Percentiles rank a stretch among this genome's conserved stretches.
phyloP scores from a whole-genome alignment of 306 rosid genomes.

The Fagus crenata region DNA sequence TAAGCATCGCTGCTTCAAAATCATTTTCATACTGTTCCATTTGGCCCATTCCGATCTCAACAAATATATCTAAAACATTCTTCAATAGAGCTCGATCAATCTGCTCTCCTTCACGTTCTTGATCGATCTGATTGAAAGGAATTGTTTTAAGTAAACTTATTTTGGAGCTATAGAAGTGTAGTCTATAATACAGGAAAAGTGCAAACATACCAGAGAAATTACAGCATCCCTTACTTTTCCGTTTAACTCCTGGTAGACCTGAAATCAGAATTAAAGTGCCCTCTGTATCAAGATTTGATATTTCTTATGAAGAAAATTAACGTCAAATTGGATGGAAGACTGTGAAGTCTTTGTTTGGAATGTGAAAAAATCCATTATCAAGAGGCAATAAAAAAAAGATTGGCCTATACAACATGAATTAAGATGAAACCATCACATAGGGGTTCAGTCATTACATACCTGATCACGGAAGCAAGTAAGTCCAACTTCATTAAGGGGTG shows the following conservation, averaged over 20 bases:
- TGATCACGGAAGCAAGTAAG: conserved; percentile 60
- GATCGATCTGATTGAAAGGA: conserved; percentile 45
- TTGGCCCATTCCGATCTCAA: conserved; percentile 60
- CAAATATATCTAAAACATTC: conserved; percentile 52
- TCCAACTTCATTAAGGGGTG: conserved; percentile 61
- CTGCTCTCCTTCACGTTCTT: conserved; percentile 61
- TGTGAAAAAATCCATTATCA: neutral
- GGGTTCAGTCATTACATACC: conserved; percentile 43
- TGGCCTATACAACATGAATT: neutral
- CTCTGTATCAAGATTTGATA: neutral
- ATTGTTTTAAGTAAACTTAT: neutral
- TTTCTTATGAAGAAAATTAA: neutral
- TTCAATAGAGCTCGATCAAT: conserved; percentile 59
- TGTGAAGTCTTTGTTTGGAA: neutral
- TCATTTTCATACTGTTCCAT: conserved; percentile 53
- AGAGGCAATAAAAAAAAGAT: conserved; percentile 10
- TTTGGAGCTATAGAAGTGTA: neutral
- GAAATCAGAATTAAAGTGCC: conserved; percentile 24
- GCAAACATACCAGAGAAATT: conserved; percentile 52
- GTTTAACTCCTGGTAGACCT: conserved; percentile 66
- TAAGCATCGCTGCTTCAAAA: conserved; percentile 51
- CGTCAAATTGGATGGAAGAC: neutral
- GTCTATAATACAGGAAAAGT: neutral
- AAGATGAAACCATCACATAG: neutral
- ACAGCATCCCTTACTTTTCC: conserved; percentile 64